Conservation (phyloP, 331 rosid genomes). For the Quercus phellos region DNA sequence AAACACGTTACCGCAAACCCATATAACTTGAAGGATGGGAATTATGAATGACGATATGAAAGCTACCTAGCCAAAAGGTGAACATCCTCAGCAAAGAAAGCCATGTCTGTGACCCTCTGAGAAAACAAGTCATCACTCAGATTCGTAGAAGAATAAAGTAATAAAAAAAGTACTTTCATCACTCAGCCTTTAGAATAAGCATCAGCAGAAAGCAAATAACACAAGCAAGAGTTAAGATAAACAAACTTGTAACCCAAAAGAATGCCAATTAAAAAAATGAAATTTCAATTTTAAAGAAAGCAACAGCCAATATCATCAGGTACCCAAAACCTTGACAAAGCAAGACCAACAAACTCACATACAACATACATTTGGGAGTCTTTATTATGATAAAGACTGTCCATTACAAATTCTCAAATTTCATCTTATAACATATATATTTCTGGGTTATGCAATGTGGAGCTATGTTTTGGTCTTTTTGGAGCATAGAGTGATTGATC, state of each 20-base stretch:
- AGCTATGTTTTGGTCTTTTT: too few relatives aligned
- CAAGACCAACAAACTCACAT: neutral
- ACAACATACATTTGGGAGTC: neutral
- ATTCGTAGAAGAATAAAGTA: conserved; percentile 1
- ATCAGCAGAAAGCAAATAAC: neutral
- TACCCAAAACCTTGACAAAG: neutral
- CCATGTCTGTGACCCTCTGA: conserved; percentile 99
- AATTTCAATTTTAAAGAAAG: neutral
- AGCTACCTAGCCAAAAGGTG: conserved; percentile 95
- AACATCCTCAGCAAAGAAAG: conserved; percentile 99
- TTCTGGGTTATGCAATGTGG: neutral
- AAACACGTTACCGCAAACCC: conserved; percentile 24
- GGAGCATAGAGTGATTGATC: too few relatives aligned
- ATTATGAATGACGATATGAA: conserved; percentile 5
- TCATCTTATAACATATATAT: neutral
- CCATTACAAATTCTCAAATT: neutral
- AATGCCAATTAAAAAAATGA: too few relatives aligned
- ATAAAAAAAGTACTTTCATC: neutral
- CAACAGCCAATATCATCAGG: neutral
- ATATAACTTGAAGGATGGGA: neutral
- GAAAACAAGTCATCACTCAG: conserved; percentile 11
- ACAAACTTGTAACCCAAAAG: neutral
- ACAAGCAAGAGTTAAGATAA: neutral
- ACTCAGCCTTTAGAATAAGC: neutral
- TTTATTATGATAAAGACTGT: neutral